phyloP scores from a whole-genome alignment of 2,329 filamentous ascomycete genomes.

The Exserohilum turcica region DNA sequence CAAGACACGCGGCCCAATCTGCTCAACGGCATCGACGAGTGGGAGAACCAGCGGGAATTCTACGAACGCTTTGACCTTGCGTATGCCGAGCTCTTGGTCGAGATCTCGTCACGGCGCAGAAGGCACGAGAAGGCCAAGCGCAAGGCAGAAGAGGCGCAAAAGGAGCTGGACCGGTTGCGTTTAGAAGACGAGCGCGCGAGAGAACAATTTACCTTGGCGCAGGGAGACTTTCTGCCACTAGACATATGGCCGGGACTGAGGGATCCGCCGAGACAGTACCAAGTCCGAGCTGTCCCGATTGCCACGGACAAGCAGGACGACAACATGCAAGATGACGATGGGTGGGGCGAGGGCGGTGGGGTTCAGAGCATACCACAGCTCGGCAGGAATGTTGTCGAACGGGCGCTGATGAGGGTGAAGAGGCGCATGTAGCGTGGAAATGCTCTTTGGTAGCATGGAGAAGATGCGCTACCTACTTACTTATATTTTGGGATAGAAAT shows the following conservation, averaged over 20 bases:
- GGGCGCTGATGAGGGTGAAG: conserved; percentile 44
- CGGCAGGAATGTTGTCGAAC: conserved; percentile 42
- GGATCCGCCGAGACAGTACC: conserved; percentile 43
- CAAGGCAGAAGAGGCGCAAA: conserved; percentile 77
- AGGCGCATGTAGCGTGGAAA: conserved; percentile 35
- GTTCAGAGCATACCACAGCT: conserved; percentile 43
- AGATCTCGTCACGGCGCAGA: conserved; percentile 75
- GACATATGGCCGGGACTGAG: conserved; percentile 77
- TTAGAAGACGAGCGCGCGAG: conserved; percentile 73
- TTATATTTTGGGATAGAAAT: neutral
- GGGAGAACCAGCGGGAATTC: conserved; percentile 77
- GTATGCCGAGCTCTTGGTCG: conserved; percentile 82
- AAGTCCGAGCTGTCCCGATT: conserved; percentile 33
- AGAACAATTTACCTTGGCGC: conserved; percentile 77
- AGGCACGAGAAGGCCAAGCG: conserved; percentile 75
- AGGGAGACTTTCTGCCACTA: conserved; percentile 83
- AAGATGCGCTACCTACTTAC: neutral
- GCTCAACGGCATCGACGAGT: conserved; percentile 69
- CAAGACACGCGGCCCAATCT: conserved; percentile 74
- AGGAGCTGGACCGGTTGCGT: conserved; percentile 75
- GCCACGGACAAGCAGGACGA: conserved; percentile 23
- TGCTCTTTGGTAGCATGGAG: neutral
- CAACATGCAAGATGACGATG: conserved; percentile 11
- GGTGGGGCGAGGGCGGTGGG: conserved; percentile 21
- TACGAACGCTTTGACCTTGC: conserved; percentile 86